Conservation (phyloP, 805 yeast species). For the Clavispora asparagi region DNA sequence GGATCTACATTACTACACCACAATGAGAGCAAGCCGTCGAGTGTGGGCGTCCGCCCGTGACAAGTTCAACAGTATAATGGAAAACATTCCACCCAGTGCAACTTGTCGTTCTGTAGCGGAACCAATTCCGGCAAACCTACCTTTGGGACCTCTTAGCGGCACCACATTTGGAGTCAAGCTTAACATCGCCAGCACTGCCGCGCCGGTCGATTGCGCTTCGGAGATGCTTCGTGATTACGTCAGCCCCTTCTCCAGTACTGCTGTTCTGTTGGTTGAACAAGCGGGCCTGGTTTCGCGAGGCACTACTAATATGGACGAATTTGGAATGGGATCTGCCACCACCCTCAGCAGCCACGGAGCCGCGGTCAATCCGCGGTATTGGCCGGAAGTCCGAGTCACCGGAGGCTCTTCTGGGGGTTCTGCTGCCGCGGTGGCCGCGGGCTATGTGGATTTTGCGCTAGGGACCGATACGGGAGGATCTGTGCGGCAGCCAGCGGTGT, state of each 20-base stretch:
- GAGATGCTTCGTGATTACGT: constrained; percentile 49
- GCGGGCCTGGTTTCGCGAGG: constrained; percentile 60
- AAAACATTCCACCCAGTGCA: background rate
- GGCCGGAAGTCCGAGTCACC: constrained; percentile 26
- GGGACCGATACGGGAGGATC: constrained; percentile 99
- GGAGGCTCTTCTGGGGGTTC: constrained; percentile 98
- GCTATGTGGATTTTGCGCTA: constrained; percentile 63
- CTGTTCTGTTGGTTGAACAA: constrained; percentile 45
- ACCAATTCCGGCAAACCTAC: background rate
- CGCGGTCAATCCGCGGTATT: constrained; percentile 43
- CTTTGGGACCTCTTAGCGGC: background rate
- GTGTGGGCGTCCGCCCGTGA: constrained; percentile 2
- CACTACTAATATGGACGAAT: constrained; percentile 90
- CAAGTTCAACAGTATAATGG: constrained; percentile 10
- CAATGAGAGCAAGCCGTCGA: background rate
- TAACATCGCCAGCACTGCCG: constrained; percentile 59
- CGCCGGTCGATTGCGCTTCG: constrained; percentile 80
- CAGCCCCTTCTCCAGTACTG: constrained; percentile 83
- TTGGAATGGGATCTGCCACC: constrained; percentile 91
- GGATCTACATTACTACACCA: background rate
- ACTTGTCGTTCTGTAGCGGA: background rate
- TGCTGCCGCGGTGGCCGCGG: constrained; percentile 85
- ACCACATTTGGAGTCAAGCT: constrained; percentile 51
- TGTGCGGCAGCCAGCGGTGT: constrained; percentile 86
- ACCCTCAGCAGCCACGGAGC: constrained; percentile 54